Base-by-base conservation (phyloP, 2,329 filamentous ascomycete genomes). In the Colletotrichum sp. region DNA sequence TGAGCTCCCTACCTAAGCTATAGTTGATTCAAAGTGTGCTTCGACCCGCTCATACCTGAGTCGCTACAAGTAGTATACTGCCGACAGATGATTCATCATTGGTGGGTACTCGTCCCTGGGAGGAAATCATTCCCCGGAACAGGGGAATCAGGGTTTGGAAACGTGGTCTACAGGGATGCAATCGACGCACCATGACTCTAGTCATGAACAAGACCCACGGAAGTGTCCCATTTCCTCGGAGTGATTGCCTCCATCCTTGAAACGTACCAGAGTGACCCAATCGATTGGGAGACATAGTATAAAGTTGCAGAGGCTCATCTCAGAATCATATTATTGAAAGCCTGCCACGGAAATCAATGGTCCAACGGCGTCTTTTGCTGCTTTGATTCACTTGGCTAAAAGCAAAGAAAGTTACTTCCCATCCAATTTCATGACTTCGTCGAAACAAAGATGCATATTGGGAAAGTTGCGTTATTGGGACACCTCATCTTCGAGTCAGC, bases 401-500 rank as follows among this genome's bases (percentile, higher is more conserved):
- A 52, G 1, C 26, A 66, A 52, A 6, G 13, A 55, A 15, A 12
- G 0, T 66, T 21, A 12, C 24, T 55, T 16, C 32, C 3, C 16
- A 5, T 30, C 10, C 21, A 56, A 13, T 9, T 66, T 18, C 16
- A n/a, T 21, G 1, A 60, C 3, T 32, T 43, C 2, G 16, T 43
- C 4, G 36, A 61, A 26, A 5, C 6, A 34, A 66, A 52, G 5
- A 70, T 70, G 67, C 56, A 28, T n/a, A 28, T 56, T 5, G 56
- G 36, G 8, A 71, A 71, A 4, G 2, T 66, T 13, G 43, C 70
- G 5, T 52, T 71, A 24, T 18, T 66, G 9, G 62, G 61, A 32
- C 70, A 71, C 48, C 24, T 71, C 12, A 3, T 58, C 7, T 66
- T 71, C 12, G 61, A 71, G 32, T 48, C 52, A 21, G 34, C 48